Evolutionary conservation across 2,329 filamentous ascomycete species (phyloP).

Genomic region (Diplodia scrobiculata): DNA sequence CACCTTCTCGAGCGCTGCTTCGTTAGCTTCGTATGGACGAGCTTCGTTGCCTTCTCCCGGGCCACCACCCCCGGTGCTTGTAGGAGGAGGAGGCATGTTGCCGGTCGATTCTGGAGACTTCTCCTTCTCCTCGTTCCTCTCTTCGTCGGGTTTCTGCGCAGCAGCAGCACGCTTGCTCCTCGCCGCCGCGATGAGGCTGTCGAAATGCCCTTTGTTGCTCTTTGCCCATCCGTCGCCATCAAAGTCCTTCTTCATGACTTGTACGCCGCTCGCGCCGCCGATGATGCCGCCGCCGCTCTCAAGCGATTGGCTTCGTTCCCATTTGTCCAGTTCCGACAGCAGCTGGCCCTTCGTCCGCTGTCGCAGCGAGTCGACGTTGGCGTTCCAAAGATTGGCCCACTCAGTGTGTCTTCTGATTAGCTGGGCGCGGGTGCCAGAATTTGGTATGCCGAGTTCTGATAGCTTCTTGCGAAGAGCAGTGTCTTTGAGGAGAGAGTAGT

Average conservation of each 20-base stretch:
- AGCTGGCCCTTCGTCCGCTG: constrained; percentile 73
- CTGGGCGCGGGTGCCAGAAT: constrained; percentile 65
- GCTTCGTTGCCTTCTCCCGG: not conserved
- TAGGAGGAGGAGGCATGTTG: not conserved
- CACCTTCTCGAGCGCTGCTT: constrained; percentile 11
- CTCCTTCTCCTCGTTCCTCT: not conserved
- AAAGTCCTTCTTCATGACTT: constrained; percentile 83
- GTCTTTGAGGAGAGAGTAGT: constrained; percentile 87
- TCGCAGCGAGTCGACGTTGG: constrained; percentile 82
- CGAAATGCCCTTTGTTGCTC: constrained; percentile 74
- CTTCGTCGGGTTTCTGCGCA: constrained; percentile 29
- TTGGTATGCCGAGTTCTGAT: constrained; percentile 74
- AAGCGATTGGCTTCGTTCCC: constrained; percentile 81
- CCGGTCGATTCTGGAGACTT: not conserved
- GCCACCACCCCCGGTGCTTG: not conserved
- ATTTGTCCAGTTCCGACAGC: constrained; percentile 75
- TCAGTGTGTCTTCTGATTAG: constrained; percentile 83
- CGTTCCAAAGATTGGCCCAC: constrained; percentile 95
- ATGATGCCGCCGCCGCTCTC: constrained; percentile 37
- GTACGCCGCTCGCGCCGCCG: constrained; percentile 45
- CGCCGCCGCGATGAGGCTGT: constrained; percentile 76
- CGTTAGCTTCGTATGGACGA: constrained; percentile 1
- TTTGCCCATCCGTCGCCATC: constrained; percentile 74
- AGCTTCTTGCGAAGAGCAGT: constrained; percentile 76
- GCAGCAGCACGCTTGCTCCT: constrained; percentile 56